Evolutionary conservation across 1,284 basidiomycete species (phyloP).

Genomic region (Cryptococcus floricola): DNA sequence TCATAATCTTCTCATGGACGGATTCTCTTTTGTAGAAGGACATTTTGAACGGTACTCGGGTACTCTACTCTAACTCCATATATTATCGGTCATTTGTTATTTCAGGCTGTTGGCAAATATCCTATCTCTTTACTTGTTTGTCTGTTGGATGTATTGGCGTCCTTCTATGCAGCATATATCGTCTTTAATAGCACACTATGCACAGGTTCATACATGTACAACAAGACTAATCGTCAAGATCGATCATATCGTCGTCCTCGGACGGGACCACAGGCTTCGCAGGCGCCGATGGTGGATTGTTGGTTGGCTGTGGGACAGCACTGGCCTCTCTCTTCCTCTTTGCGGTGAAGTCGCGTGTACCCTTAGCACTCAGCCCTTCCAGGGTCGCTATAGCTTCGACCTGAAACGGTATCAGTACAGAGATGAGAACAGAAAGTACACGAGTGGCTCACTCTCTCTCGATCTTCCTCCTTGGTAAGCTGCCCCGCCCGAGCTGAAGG

Average conservation of each 20-base stretch:
- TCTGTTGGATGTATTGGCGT: too few relatives aligned
- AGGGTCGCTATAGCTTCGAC: slow-evolving; percentile 15
- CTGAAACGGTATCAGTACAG: slow-evolving; percentile 6
- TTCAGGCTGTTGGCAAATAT: too few relatives aligned
- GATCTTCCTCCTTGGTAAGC: slow-evolving; percentile 19
- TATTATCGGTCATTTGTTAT: too few relatives aligned
- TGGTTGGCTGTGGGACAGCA: background rate
- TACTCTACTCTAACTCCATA: too few relatives aligned
- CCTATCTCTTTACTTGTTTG: too few relatives aligned
- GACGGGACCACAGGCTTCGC: background rate
- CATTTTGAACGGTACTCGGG: too few relatives aligned
- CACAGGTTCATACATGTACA: background rate
- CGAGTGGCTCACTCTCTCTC: slow-evolving; percentile 24
- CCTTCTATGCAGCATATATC: too few relatives aligned
- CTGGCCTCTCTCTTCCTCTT: slow-evolving; percentile 2
- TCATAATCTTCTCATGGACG: too few relatives aligned
- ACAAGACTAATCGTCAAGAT: slow-evolving; percentile 21
- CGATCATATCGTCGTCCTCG: slow-evolving; percentile 23
- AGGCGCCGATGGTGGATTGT: background rate
- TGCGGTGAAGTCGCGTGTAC: background rate
- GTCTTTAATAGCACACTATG: too few relatives aligned
- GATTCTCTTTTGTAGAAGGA: too few relatives aligned
- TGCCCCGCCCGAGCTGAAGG: slow-evolving; percentile 25
- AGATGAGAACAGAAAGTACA: background rate
- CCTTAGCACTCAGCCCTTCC: slow-evolving; percentile 7